phyloP scores from a whole-genome alignment of 2,329 filamentous ascomycete genomes.

The Cryphonectria carpinicola region DNA sequence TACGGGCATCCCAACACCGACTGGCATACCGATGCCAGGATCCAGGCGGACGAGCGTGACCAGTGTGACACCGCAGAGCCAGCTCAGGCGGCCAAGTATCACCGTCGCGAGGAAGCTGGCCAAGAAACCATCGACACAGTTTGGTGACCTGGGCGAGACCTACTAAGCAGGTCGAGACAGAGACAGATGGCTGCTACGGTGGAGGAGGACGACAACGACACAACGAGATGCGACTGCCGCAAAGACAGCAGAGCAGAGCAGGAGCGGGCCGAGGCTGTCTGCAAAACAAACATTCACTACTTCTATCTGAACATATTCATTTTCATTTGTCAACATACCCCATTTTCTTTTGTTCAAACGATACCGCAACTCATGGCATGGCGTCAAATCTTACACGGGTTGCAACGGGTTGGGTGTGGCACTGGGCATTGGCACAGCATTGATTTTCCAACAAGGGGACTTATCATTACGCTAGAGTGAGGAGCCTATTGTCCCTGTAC shows the following conservation, averaged over 20 bases:
- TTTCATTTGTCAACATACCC: conserved; percentile 30
- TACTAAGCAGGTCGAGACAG: conserved; percentile 44
- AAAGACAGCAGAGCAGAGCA: not conserved
- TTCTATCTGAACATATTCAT: conserved; percentile 25
- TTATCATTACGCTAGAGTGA: not conserved
- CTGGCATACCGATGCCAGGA: conserved; percentile 52
- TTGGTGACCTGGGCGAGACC: conserved; percentile 56
- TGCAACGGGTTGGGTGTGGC: conserved; percentile 24
- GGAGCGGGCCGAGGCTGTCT: not conserved
- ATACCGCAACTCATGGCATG: conserved; percentile 26
- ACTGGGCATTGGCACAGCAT: conserved; percentile 20
- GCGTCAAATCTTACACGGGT: conserved; percentile 27
- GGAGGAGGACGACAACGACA: conserved; percentile 2
- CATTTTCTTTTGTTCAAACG: conserved; percentile 28
- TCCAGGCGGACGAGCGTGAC: conserved; percentile 48
- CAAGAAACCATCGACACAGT: conserved; percentile 21
- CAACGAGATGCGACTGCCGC: not conserved
- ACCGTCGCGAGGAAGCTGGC: conserved; percentile 14
- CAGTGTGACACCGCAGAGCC: conserved; percentile 12
- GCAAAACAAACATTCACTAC: not conserved
- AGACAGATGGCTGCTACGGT: conserved; percentile 1
- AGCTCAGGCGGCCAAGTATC: conserved; percentile 22
- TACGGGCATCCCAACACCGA: conserved; percentile 48
- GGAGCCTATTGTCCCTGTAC: not conserved
- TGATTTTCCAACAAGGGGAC: not conserved